phyloP scores from a whole-genome alignment of 257 asterid genomes.

The Solanum chaucha region DNA sequence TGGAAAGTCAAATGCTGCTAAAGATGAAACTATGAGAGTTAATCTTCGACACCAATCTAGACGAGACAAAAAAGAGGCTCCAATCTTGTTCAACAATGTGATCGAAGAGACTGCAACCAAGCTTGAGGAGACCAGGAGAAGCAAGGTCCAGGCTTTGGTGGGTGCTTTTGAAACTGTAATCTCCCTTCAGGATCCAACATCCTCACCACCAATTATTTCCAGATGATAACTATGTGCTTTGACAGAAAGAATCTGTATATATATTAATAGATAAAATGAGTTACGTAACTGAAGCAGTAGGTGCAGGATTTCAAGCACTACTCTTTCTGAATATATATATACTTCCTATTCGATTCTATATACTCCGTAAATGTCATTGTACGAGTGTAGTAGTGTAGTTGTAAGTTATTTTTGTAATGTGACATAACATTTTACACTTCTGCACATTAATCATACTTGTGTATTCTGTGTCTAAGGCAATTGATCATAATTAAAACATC shows the following conservation, averaged over 20 bases:
- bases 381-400: background rate
- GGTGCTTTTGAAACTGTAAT: conserved; percentile 55
- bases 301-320: background rate
- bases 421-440: background rate
- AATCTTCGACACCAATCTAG: background rate
- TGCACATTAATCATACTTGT: background rate
- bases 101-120: conserved; percentile 48
- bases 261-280: background rate
- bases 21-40: background rate
- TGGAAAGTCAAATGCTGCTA: background rate
- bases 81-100: conserved; percentile 5
- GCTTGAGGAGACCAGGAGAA: conserved; percentile 41
- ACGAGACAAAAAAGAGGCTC: background rate
- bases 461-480: background rate
- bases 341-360: background rate
- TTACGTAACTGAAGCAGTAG: background rate
- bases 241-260: background rate
- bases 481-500: background rate
- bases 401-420: background rate
- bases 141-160: conserved; percentile 55
- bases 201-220: background rate
- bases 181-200: conserved; percentile 30
- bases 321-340: background rate
- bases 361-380: background rate
- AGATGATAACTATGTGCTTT: background rate